Conservation (phyloP, 768 basidiomycete genomes). For the Lactarius sanguifluus region DNA sequence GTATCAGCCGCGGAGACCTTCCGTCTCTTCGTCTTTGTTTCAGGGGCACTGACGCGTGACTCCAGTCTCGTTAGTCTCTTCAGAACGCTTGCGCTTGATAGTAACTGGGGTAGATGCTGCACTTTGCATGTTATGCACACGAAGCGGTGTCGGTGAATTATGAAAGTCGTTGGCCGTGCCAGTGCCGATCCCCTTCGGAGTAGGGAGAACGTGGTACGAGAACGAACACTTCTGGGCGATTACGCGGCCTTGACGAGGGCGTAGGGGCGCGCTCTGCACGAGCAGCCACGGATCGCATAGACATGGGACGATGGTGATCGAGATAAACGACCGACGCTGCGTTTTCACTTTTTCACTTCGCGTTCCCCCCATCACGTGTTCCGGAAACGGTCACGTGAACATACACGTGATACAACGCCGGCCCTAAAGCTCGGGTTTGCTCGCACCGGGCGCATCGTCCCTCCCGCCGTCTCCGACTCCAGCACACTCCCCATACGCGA, state of each 20-base stretch:
- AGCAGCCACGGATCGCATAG: conserved; percentile 3
- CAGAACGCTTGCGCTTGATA: conserved; percentile 35
- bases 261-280: conserved; percentile 26
- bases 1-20: conserved; percentile 37
- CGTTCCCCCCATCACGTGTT: conserved; percentile 21
- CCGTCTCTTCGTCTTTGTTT: conserved; percentile 45
- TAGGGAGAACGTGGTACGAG: conserved; percentile 56
- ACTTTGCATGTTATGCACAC: conserved; percentile 30
- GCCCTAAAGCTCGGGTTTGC: conserved; percentile 21
- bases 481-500: conserved; percentile 11
- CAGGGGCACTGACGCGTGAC: conserved; percentile 1
- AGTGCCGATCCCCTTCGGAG: conserved; percentile 22
- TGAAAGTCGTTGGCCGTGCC: conserved; percentile 28
- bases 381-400: neutral
- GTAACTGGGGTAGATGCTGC: neutral
- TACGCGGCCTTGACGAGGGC: conserved; percentile 34
- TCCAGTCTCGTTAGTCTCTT: conserved; percentile 13
- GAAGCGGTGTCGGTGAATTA: conserved; percentile 29
- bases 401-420: conserved; percentile 12
- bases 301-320: conserved; percentile 23
- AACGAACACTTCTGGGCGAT: conserved; percentile 53
- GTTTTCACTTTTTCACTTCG: conserved; percentile 14
- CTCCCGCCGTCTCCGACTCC: conserved; percentile 14
- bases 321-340: conserved; percentile 3
- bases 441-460: neutral